Conservation (phyloP, 768 basidiomycete genomes). For the Ramaria rubella region DNA sequence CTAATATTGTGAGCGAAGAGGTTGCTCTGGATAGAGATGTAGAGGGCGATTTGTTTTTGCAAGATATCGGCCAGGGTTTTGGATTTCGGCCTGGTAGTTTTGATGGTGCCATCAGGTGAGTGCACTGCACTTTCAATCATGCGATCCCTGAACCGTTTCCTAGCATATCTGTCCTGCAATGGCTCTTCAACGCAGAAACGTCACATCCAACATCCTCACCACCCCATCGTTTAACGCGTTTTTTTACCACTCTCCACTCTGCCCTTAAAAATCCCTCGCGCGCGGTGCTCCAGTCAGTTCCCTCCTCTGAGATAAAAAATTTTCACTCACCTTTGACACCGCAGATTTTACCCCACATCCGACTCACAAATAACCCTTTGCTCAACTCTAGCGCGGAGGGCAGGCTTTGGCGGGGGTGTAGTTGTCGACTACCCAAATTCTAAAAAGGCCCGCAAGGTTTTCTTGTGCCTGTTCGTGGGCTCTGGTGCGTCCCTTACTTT, state of each 20-base stretch:
- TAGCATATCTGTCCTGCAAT: slow-evolving; percentile 98
- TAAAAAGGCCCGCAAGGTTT: slow-evolving; percentile 92
- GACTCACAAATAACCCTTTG: slow-evolving; percentile 97
- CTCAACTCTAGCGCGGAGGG: slow-evolving; percentile 84
- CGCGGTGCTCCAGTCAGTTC: slow-evolving; percentile 63
- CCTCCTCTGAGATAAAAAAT: not conserved
- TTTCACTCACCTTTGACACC: not conserved
- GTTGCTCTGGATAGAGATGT: slow-evolving; percentile 93
- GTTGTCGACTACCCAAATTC: slow-evolving; percentile 98
- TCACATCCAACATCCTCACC: slow-evolving; percentile 85
- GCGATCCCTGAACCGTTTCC: not conserved
- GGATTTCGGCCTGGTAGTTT: slow-evolving; percentile 96
- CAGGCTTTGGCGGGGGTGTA: slow-evolving; percentile 94
- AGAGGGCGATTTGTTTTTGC: slow-evolving; percentile 91
- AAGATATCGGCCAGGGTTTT: slow-evolving; percentile 97
- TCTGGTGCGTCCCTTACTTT: slow-evolving; percentile 38
- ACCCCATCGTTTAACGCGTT: slow-evolving; percentile 75
- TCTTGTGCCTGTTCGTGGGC: slow-evolving; percentile 88
- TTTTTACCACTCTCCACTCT: slow-evolving; percentile 90
- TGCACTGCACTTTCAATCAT: not conserved
- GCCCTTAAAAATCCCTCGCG: slow-evolving; percentile 79
- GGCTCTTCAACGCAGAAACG: slow-evolving; percentile 95
- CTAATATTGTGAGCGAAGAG: slow-evolving; percentile 42
- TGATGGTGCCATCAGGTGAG: slow-evolving; percentile 95
- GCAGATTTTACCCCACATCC: slow-evolving; percentile 82